Conservation (phyloP, 1,284 basidiomycete genomes). For the Neolentinus lepideus region DNA sequence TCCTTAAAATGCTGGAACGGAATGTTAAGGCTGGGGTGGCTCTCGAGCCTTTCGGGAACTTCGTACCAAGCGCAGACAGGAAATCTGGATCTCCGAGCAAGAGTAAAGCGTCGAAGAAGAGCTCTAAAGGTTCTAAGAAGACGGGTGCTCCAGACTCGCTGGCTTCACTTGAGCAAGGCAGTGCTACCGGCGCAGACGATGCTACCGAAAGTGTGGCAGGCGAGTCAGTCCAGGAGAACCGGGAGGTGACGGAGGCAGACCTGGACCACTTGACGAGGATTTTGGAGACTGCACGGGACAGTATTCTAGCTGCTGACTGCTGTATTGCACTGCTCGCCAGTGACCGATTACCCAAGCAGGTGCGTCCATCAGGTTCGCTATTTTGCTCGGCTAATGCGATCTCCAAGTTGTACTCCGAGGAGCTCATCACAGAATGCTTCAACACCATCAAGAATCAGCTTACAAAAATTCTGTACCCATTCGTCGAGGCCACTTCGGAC, state of each 20-base stretch:
- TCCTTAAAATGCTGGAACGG: slow-evolving; percentile 73
- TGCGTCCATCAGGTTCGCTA: slow-evolving; percentile 24
- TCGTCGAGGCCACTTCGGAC: slow-evolving; percentile 69
- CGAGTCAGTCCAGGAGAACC: slow-evolving; percentile 11
- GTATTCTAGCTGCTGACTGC: slow-evolving; percentile 76
- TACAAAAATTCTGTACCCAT: slow-evolving; percentile 77
- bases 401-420: slow-evolving; percentile 83
- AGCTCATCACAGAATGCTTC: slow-evolving; percentile 78
- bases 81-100: slow-evolving; percentile 8
- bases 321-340: slow-evolving; percentile 71
- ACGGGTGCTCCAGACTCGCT: slow-evolving; percentile 10
- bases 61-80: not conserved
- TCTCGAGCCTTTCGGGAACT: slow-evolving; percentile 54
- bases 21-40: slow-evolving; percentile 69
- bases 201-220: slow-evolving; percentile 6
- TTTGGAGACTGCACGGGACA: slow-evolving; percentile 59
- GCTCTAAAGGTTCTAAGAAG: slow-evolving; percentile 36
- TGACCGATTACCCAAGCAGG: slow-evolving; percentile 80
- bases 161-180: not conserved
- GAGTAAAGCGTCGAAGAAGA: slow-evolving; percentile 14
- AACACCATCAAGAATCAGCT: slow-evolving; percentile 75
- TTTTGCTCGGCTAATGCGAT: slow-evolving; percentile 2
- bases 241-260: slow-evolving; percentile 39
- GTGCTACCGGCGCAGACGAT: not conserved
- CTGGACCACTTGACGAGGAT: slow-evolving; percentile 38